Base-by-base conservation (phyloP, 805 yeast species). In the Blastobotrys peoriensis region DNA sequence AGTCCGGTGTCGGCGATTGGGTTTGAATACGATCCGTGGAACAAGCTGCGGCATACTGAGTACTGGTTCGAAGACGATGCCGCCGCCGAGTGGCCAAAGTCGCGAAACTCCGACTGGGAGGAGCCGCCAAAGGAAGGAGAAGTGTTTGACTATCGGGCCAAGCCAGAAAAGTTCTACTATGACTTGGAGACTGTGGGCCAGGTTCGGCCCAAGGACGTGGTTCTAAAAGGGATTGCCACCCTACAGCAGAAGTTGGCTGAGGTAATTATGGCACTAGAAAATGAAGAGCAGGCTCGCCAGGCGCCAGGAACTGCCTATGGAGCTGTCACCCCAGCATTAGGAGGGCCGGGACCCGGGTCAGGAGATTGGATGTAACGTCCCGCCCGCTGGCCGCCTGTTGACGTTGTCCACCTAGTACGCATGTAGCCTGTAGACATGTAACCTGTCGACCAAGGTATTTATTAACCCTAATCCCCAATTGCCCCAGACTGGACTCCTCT, bases 21-120 rank as follows among this genome's bases (percentile, higher is more conserved):
- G 16, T 91, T 91, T 58, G 98, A 91, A 65, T 91, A 91, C 61
- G 98, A 91, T 60, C 98, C 99, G n/a, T 91, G 96, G 94, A 93
- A 93, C 67, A 93, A 91, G 67, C 74, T 93, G 58, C 83, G 85
- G 61, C 98, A 93, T 63, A 93, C 98, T 0, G 96, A 88, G 57
- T 86, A 77, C 61, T 93, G 99, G 99, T 86, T 83, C 63, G 98
- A 93, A 67, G 91, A 81, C 50, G 84, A 80, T 60, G 83, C 86
- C 27, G 86, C 78, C 33, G 76, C 73, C 38, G 99, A 93, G 70
- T 93, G 99, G 99, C 98, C 99, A 30, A 75, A 75, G 51, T 76
- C 86, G 35, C 76, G 77, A 52, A 91, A 93, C 66, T 79, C 94
- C 54, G 95, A 86, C 58, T 93, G 91, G 81, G 99, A 93, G 67